These are phyloP conservation scores for Coelastrella sp. DNA, from an alignment of 139 green algal species.

Conservation along the genomic window DNA sequence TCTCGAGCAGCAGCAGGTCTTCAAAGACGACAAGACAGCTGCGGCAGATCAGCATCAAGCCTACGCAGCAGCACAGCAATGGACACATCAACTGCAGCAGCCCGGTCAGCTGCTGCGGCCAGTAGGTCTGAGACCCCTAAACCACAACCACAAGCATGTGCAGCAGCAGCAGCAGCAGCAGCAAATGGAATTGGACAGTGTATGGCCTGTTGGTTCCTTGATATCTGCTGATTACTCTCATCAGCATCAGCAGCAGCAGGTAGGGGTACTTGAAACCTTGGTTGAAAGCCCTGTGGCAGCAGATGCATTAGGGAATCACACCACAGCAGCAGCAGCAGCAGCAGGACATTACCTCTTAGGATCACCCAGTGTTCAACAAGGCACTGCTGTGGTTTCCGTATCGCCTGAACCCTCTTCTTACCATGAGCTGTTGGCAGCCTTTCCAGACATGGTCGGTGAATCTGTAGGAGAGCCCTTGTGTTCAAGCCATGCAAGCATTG, in stretches of 20 bases:
- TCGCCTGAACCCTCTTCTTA: too few species aligned
- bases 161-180: conserved; percentile 43
- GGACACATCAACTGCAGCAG: conserved; percentile 10
- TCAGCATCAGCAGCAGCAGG: conserved; percentile 9
- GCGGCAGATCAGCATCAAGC: background rate
- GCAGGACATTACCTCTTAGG: too few species aligned
- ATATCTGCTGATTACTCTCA: background rate
- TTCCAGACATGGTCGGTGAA: conserved; percentile 8
- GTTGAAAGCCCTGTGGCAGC: conserved; percentile 1
- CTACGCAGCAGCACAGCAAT: background rate
- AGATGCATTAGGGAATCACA: background rate
- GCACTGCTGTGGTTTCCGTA: too few species aligned
- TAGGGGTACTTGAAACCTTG: background rate
- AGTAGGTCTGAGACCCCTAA: too few species aligned
- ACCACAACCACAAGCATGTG: background rate
- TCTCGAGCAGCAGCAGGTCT: conserved; percentile 4
- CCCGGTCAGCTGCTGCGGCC: too few species aligned
- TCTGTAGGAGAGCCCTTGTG: background rate
- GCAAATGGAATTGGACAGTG: background rate
- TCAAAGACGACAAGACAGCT: background rate
- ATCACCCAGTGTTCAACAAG: too few species aligned
- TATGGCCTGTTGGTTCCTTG: background rate
- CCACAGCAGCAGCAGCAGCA: background rate
- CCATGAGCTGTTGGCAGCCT: conserved; percentile 19
- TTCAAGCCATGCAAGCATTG: conserved; percentile 33